Evolutionary conservation across 208 protist species (phyloP), one percentile per base, ranked within the genome.

Genomic region (Leishmania martiniquensis): DNA sequence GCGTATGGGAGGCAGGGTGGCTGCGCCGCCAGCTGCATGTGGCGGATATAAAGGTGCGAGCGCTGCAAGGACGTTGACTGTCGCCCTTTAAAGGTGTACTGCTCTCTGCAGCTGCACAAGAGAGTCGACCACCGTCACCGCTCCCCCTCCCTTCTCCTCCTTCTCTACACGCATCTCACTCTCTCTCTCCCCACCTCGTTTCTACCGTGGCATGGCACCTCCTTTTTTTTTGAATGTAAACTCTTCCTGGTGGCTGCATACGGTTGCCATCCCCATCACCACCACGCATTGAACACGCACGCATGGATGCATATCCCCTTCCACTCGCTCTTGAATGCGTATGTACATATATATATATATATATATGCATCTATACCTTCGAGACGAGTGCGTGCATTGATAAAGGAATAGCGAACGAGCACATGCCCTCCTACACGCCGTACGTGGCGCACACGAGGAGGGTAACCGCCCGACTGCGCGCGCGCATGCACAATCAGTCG

Each of bases 401-500:
- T 47, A 47, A 15, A 22, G 45, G 49, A 42, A 29, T 74, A 12
- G 17, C 29, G 12, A 45, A 2, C 22, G 34, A 17, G 29, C 51
- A 29, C 17, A 75, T 68, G 63, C 34, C 74, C 44, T 52, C 74
- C 51, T 63, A 74, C 17, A 83, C 75, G 25, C 83, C 86, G 37
- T 92, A 93, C 73, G 78, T 81, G 25, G 68, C 81, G 44, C 81
- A 90, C 59, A 82, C 83, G 72, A 83, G 55, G 75, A 66, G 77
- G 39, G 69, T 95, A 71, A 89, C 92, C 25, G 73, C 90, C 44
- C 78, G 83, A 59, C 77, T 97, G 83, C 93, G 90, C 1, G 89
- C 88, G 25, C 86, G 89, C 63, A 83, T 94, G 72, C 93, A 97
- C 78, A 57, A 37, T 9, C 93, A 97, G 82, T 81, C 89, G 54